Percentiles rank a stretch among this genome's conserved stretches.
These are phyloP conservation scores for Nematodospora valgi DNA, from an alignment of 805 yeast genomes.

Conservation along the genomic window DNA sequence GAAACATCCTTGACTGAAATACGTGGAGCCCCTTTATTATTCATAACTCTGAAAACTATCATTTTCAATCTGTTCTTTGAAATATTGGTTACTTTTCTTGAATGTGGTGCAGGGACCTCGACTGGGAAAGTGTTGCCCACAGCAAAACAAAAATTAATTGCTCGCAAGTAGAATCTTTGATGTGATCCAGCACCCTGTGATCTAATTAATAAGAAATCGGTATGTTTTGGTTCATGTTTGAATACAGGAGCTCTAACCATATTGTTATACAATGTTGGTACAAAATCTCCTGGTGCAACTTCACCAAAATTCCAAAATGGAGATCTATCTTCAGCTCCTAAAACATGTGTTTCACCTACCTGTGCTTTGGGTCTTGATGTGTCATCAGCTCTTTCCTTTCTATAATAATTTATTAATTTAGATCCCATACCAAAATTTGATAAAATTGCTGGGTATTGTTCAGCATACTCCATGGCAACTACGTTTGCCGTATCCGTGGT, in stretches of 20 bases:
- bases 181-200: slow-evolving; percentile 79
- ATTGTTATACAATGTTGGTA: slow-evolving; percentile 89
- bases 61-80: slow-evolving; percentile 86
- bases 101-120: slow-evolving; percentile 96
- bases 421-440: slow-evolving; percentile 96
- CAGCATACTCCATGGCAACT: slow-evolving; percentile 83
- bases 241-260: slow-evolving; percentile 91
- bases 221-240: slow-evolving; percentile 71
- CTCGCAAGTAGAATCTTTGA: slow-evolving; percentile 65
- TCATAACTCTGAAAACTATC: slow-evolving; percentile 87
- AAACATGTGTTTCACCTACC: slow-evolving; percentile 91
- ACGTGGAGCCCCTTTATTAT: slow-evolving; percentile 68
- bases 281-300: slow-evolving; percentile 90
- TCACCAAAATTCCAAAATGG: slow-evolving; percentile 99
- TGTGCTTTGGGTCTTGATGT: slow-evolving; percentile 80
- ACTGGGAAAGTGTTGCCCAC: slow-evolving; percentile 95
- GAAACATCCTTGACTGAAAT: slow-evolving; percentile 84
- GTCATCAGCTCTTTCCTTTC: slow-evolving; percentile 80
- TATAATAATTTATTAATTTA: slow-evolving; percentile 86
- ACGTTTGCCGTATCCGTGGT: slow-evolving; percentile 78
- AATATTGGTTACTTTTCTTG: slow-evolving; percentile 91
- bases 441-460: slow-evolving; percentile 78
- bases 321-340: slow-evolving; percentile 93
- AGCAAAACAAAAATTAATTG: slow-evolving; percentile 68
- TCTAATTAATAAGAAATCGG: slow-evolving; percentile 80